phyloP scores from a whole-genome alignment of 352 stramenopile genomes.

The Phytophthora pluvialis region DNA sequence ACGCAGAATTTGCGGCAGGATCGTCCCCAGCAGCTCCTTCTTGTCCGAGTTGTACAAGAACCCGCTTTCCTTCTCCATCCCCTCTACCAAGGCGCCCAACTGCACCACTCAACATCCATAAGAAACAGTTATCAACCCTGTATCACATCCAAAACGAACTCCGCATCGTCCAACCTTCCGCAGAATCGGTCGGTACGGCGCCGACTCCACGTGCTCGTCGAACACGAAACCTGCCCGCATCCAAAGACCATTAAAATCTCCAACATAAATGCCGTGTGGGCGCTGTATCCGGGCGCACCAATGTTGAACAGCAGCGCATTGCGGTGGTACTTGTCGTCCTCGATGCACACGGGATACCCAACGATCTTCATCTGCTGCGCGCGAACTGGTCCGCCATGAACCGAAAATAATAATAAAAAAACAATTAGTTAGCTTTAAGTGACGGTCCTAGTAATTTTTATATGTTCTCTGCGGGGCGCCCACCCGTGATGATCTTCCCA shows the following conservation, averaged over 20 bases:
- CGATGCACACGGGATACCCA: conserved; percentile 87
- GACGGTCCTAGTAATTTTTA: neutral
- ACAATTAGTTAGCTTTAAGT: neutral
- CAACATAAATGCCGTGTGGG: neutral
- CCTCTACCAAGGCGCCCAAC: conserved; percentile 81
- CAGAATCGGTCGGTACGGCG: conserved; percentile 84
- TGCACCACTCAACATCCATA: conserved; percentile 14
- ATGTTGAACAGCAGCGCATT: conserved; percentile 92
- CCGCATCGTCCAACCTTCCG: conserved; percentile 53
- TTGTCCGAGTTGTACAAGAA: conserved; percentile 78
- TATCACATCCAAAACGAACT: neutral
- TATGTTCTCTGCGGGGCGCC: neutral
- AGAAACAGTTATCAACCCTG: neutral
- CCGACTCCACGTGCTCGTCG: conserved; percentile 70
- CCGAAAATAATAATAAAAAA: conserved; percentile 3
- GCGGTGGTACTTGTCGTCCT: conserved; percentile 91
- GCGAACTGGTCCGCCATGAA: conserved; percentile 43
- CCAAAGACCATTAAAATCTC: neutral
- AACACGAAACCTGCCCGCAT: conserved; percentile 77
- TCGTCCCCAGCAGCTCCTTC: conserved; percentile 66
- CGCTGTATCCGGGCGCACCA: conserved; percentile 18
- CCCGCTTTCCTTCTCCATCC: conserved; percentile 89
- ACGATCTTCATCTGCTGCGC: conserved; percentile 88
- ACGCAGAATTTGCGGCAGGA: conserved; percentile 74
- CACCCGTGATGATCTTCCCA: conserved; percentile 86